phyloP scores from a whole-genome alignment of 2,329 filamentous ascomycete species.

The Diaporthe vaccinii region DNA sequence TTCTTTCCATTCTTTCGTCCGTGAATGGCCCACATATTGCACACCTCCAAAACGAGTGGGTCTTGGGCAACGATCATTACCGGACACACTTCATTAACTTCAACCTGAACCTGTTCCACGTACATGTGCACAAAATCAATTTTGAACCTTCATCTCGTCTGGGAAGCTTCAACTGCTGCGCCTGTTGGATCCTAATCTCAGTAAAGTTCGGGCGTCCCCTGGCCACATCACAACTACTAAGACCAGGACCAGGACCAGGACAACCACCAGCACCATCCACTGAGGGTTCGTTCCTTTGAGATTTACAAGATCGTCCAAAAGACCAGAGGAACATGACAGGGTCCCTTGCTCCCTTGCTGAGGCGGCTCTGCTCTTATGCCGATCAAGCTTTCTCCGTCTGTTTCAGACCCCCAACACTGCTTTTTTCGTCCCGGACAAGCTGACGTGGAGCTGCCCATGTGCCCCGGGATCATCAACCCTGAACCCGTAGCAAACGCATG shows the following conservation, averaged over 20 bases:
- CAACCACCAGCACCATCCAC: background rate
- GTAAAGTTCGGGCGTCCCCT: background rate
- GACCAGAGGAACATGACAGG: background rate
- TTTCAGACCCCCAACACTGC: background rate
- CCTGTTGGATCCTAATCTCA: background rate
- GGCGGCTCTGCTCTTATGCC: constrained; percentile 19
- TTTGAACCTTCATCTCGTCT: constrained; percentile 19
- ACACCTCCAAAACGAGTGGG: constrained; percentile 20
- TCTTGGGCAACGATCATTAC: constrained; percentile 11
- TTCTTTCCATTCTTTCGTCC: background rate
- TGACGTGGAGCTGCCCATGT: constrained; percentile 18
- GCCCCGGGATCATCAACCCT: background rate
- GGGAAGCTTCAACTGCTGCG: background rate
- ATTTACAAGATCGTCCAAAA: background rate
- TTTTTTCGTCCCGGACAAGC: constrained; percentile 9
- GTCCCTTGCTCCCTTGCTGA: background rate
- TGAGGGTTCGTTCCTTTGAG: background rate
- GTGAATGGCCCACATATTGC: constrained; percentile 6
- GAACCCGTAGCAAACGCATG: background rate
- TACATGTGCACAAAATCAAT: background rate
- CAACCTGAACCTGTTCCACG: constrained; percentile 7
- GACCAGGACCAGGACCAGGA: background rate
- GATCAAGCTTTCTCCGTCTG: constrained; percentile 20
- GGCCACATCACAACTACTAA: background rate
- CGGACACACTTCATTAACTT: constrained; percentile 16